These are phyloP conservation scores for Albugo laibachii DNA, from an alignment of 352 stramenopile species.

Conservation along the genomic window DNA sequence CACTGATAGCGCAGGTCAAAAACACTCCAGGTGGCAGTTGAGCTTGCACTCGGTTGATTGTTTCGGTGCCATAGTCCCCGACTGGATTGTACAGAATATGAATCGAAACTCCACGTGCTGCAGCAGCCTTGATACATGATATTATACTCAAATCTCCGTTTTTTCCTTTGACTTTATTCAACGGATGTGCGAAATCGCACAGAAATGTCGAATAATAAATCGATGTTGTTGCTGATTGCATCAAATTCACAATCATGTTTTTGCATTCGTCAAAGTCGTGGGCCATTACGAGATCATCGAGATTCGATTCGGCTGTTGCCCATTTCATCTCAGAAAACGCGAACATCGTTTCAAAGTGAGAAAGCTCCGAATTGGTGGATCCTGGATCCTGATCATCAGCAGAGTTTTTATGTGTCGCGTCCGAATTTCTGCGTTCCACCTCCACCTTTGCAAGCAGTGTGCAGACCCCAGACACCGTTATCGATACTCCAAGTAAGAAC, in stretches of 20 bases:
- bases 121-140: conserved; percentile 29
- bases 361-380: neutral
- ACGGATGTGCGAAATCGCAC: conserved; percentile 45
- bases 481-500: conserved; percentile 29
- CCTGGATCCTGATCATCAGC: conserved; percentile 5
- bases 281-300: conserved; percentile 17
- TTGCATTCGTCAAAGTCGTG: conserved; percentile 49
- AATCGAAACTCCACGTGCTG: conserved; percentile 37
- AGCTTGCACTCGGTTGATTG: conserved; percentile 20
- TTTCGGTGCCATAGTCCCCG: conserved; percentile 47
- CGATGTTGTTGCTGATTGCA: conserved; percentile 25
- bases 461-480: conserved; percentile 41
- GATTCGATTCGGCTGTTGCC: conserved; percentile 14
- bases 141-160: conserved; percentile 24
- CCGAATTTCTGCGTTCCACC: conserved; percentile 2
- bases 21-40: conserved; percentile 25
- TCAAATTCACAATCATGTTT: conserved; percentile 26
- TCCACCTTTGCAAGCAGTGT: conserved; percentile 39
- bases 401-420: neutral
- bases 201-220: conserved; percentile 72
- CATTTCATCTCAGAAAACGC: conserved; percentile 28
- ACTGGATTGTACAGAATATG: conserved; percentile 57
- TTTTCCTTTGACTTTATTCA: conserved; percentile 12
- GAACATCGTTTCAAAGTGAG: conserved; percentile 20
- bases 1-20: conserved; percentile 38